Evolutionary conservation across 2,329 filamentous ascomycete genomes (phyloP), one percentile per base, ranked within the genome.

Genomic region (Beauveria brongniartii): DNA sequence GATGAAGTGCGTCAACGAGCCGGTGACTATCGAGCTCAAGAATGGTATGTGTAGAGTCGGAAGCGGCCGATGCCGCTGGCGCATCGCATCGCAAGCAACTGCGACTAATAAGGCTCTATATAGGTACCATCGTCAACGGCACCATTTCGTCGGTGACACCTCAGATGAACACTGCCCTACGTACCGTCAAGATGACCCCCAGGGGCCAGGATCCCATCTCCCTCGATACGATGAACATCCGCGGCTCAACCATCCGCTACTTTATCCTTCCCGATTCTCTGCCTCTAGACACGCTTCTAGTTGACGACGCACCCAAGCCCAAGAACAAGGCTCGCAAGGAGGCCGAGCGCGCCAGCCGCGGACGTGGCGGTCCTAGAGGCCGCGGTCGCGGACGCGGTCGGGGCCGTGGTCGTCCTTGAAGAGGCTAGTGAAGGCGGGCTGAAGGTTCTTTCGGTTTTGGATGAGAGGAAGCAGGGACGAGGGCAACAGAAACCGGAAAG

Each of bases 271-370:
- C 94, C 61, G 94, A 99, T 78, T 94, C 90, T 65, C 83, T 99
- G 70, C 93, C 93, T 44, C 84, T 99, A 66, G 94, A 99, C 76
- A 97, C 93, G 46, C 83, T 99, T 58, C 83, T 99, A 64, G 92
- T 99, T 68, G 94, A 99, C 74, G 94, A 99, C 77, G 87, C 91
- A 70, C 92, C 93, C 56, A 99, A 99, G 82, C 93, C 94, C 64
- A 97, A 97, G 89, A 99, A 99, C 80, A 99, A 99, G 86, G 93
- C 94, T 28, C 86, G 93, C 72, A 99, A 99, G 82, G 94, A 97
- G 78, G 82, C 82, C 37, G 83, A 85, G 62, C 79, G 87, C 53
- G 73, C 80, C 48, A 81, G 81, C 50, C 80, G 80, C 10, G 74
- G 80, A 22, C 72, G 81, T 55, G 79, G 82, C 16, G 73, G 82